Base-by-base conservation (phyloP, 495 filamentous ascomycete species). In the Talaromyces trachyspermus region DNA sequence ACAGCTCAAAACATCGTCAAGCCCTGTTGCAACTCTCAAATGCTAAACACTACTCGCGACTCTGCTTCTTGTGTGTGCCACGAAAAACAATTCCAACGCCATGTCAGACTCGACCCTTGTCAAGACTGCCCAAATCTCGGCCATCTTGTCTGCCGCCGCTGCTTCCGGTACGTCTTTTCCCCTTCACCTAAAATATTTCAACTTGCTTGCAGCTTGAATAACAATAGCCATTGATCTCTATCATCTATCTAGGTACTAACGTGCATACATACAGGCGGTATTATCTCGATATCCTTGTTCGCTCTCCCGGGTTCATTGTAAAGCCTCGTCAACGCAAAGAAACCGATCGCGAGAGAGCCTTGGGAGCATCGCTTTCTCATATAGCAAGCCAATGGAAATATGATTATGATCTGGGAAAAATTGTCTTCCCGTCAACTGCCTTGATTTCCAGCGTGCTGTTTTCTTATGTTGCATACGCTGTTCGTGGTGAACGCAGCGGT, bases 61-160 rank as follows among this genome's bases (percentile, higher is more conserved):
- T n/a, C n/a, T n/a, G n/a, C n/a, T n/a, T n/a, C n/a, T n/a, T n/a
- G n/a, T n/a, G n/a, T n/a, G n/a, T n/a, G n/a, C n/a, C n/a, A n/a
- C n/a, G n/a, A n/a, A n/a, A n/a, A n/a, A n/a, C n/a, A n/a, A n/a
- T n/a, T n/a, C n/a, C n/a, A n/a, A n/a, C 26, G 25, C 25, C 29
- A 46, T 46, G 44, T 19, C 44, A 8, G 44, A 46, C n/a, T 46
- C 44, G n/a, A 46, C 22, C 15, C 44, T 46, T 18, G 29, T 46
- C 27, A 46, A 46, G n/a, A 36, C 27, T 8, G 44, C 44, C n/a
- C 44, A 46, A 12, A 25, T 36, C 18, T 32, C 44, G 19, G 44
- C 44, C 37, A 46, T 33, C 22, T 1, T 46, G 8, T 17, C 30
- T 11, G 44, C 30, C 5, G 44, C 44, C 4, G 29, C 32, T 15